A percentile compares a stretch with the other conserved stretches of the same genome.
phyloP scores from a whole-genome alignment of 306 rosid genomes.

The Fagus crenata region DNA sequence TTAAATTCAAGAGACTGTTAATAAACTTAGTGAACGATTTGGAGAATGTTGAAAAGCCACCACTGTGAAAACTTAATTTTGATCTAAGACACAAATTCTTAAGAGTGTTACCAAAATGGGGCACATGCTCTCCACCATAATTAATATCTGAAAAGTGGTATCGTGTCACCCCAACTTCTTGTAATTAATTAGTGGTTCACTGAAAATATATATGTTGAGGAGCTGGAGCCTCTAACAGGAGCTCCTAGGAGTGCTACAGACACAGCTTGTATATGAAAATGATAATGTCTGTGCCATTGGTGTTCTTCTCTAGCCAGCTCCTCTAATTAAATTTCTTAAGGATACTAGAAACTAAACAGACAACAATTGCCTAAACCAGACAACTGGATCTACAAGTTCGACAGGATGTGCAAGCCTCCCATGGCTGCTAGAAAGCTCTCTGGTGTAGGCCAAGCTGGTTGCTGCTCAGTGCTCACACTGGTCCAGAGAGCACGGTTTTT shows the following conservation, averaged over 20 bases:
- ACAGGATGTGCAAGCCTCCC: background rate
- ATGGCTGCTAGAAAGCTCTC: too few relatives aligned
- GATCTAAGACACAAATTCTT: background rate
- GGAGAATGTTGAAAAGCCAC: background rate
- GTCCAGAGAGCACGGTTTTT: background rate
- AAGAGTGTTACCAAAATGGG: background rate
- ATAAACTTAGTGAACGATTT: background rate
- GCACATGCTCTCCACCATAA: background rate
- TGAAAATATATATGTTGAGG: background rate
- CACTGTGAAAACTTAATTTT: background rate
- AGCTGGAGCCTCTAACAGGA: background rate
- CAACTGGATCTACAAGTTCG: background rate
- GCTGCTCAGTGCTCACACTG: background rate
- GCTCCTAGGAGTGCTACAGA: background rate
- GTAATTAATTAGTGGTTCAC: background rate
- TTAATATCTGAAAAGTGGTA: too few relatives aligned
- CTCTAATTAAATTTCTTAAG: background rate
- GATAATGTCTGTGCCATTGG: background rate
- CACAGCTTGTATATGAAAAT: background rate
- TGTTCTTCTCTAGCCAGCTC: background rate
- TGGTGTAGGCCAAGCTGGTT: background rate
- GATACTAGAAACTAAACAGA: background rate
- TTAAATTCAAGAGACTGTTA: background rate
- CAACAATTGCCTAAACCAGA: background rate
- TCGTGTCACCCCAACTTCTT: background rate